A percentile compares a stretch with the other conserved stretches of the same genome.
Conservation (phyloP, 73 alveolate genomes). For the Effrenium voratum region DNA sequence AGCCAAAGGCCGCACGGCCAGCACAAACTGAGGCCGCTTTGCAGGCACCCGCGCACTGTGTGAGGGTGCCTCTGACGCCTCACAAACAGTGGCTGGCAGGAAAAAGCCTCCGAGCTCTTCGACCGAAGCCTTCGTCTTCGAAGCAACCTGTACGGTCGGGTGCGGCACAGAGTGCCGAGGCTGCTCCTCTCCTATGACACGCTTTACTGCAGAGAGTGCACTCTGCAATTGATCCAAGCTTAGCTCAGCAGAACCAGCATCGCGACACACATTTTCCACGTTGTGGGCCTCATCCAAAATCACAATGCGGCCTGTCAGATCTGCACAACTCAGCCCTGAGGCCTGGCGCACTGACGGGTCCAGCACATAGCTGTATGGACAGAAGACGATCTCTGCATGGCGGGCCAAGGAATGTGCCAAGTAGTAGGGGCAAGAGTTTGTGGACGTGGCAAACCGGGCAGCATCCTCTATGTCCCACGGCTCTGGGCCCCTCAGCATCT, state of each 20-base stretch:
- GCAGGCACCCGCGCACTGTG: not conserved
- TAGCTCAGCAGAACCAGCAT: slow-evolving; percentile 92
- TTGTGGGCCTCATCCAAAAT: slow-evolving; percentile 99
- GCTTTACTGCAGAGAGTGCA: slow-evolving; percentile 59
- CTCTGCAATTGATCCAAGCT: slow-evolving; percentile 41
- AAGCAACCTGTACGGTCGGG: not conserved
- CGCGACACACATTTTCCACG: slow-evolving; percentile 96
- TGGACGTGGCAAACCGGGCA: slow-evolving; percentile 89
- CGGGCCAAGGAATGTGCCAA: slow-evolving; percentile 95
- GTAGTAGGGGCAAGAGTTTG: slow-evolving; percentile 96
- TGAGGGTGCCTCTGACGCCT: not conserved
- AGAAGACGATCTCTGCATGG: slow-evolving; percentile 96
- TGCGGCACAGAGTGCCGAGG: not conserved
- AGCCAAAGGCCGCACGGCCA: slow-evolving; percentile 55
- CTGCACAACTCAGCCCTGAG: slow-evolving; percentile 94
- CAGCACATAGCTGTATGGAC: slow-evolving; percentile 97
- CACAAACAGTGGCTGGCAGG: slow-evolving; percentile 59
- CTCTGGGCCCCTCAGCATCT: slow-evolving; percentile 93
- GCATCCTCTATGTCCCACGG: slow-evolving; percentile 97
- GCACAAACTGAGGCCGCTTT: not conserved
- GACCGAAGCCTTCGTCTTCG: not conserved
- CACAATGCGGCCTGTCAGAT: slow-evolving; percentile 95
- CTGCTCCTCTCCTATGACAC: slow-evolving; percentile 53
- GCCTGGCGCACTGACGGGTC: slow-evolving; percentile 95
- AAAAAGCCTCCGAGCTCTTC: slow-evolving; percentile 95